Base-by-base conservation (phyloP, 805 yeast genomes). In the Barnettozyma californica region DNA sequence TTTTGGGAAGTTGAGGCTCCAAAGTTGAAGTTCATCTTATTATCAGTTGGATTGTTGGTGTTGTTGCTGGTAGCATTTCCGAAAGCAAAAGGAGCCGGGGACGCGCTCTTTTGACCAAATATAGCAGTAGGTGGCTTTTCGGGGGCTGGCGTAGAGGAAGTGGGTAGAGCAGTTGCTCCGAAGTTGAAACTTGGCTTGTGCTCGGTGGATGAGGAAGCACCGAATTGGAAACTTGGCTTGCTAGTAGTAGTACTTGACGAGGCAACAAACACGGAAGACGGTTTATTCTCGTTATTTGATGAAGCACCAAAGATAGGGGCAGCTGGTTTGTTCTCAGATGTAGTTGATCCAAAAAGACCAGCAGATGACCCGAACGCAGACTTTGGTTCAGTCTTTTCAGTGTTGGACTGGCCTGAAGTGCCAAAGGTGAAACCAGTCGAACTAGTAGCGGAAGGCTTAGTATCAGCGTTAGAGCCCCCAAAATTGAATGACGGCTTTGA, bases 21-120 rank as follows among this genome's bases (percentile, higher is more conserved):
- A 39, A 57, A 54, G n/a, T 46, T 48, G 49, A 59, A 59, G 9
- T 10, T 25, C 18, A 46, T 38, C 26, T 49, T 46, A 18, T 21
- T 37, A 4, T 43, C 42, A 10, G 45, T 20, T 41, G 29, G 14
- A 11, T 37, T 41, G n/a, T 37, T 41, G 25, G 41, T 7, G 11
- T 26, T 33, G 34, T 13, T 31, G 4, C 4, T 33, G 37, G 18
- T 38, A 10, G 14, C n/a, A 20, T 31, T 19, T 35, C 35, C 27
- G 16, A 43, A 43, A 19, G 47, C 23, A 9, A 47, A 47, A 23
- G 50, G 50, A 18, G 44, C 47, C 16, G 47, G 47, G 2, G 50
- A 39, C 3, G 45, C 29, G n/a, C 47, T 26, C 18, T 23, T 20
- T 23, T 41, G 43, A 5, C 37, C 37, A 16, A 36, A 41, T 3